These are phyloP conservation scores for Acorus calamus DNA, from an alignment of 106 monocot genomes.

Conservation along the genomic window DNA sequence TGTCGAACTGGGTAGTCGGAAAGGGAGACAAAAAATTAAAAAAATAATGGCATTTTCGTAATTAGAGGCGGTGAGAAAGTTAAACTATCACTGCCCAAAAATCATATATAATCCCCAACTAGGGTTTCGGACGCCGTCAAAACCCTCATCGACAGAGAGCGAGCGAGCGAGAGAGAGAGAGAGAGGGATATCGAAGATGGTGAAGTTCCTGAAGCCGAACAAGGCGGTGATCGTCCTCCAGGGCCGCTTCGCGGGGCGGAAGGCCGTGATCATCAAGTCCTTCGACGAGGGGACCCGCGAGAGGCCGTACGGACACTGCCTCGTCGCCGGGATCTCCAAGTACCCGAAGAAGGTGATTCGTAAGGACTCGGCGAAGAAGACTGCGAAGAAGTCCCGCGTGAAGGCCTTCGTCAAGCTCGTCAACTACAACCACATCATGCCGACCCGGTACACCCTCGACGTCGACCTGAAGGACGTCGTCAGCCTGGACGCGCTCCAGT, in stretches of 20 bases:
- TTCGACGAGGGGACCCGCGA: conserved; percentile 35
- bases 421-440: too few species aligned
- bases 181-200: conserved; percentile 12
- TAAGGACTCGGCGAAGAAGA: conserved; percentile 32
- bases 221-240: conserved; percentile 30
- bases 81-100: too few species aligned
- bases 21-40: too few species aligned
- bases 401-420: conserved; percentile 23
- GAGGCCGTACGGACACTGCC: conserved; percentile 32
- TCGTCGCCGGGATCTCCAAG: conserved; percentile 28
- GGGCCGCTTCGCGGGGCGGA: conserved; percentile 32
- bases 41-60: too few species aligned
- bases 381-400: not conserved
- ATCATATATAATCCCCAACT: too few species aligned
- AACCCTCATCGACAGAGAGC: not conserved
- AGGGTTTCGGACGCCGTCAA: too few species aligned
- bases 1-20: too few species aligned
- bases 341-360: conserved; percentile 38
- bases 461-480: too few species aligned
- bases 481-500: too few species aligned
- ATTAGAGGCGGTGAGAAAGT: too few species aligned
- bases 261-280: conserved; percentile 23
- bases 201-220: conserved; percentile 34
- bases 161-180: not conserved
- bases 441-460: too few species aligned